Base-by-base conservation (phyloP, 352 stramenopile genomes). In the Globisporangium radiosum region DNA sequence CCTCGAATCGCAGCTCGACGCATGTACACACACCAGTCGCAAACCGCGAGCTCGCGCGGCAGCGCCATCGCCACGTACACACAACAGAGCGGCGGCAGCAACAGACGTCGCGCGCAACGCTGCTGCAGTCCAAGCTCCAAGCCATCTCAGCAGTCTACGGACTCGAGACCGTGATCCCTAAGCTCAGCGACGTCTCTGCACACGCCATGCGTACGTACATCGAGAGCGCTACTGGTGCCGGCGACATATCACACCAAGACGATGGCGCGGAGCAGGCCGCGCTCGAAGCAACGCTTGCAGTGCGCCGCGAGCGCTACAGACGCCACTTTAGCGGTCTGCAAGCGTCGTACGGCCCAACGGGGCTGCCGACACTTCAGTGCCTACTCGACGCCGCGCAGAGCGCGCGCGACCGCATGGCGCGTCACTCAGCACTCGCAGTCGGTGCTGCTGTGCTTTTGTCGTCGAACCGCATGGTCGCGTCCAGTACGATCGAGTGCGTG, bases 381-480 rank as follows among this genome's bases (percentile, higher is more conserved):
- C 54, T 90, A 13, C 56, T 88, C 36, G 74, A 90, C 51, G 78
- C 76, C 0, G 80, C 80, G 0, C 58, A 70, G 8, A 63, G 73
- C 33, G 69, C 56, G 9, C 72, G 60, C 42, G 59, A 63, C 54
- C 64, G 55, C 40, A 68, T 50, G 57, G 52, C 60, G 61, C 63
- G 64, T 25, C 71, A 66, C 56, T 57, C 62, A 14, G 56, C 70
- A 3, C 55, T 86, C 1, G 69, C 72, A 0, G 70, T 88, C 14
- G 80, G 78, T 1, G 78, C 78, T 0, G 72, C 80, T 0, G 64
- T 88, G 25, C 67, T 90, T n/a, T 86, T 76, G 3, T 73, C 68
- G 0, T 57, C 58, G 4, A 62, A 80, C 48, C 70, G 68, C 9
- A 77, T 90, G 51, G 80, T 72, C 47, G 56, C 68, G 1, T 72